These are phyloP conservation scores for Fraxinus cuspidata DNA, from an alignment of 257 asterid species.

Conservation along the genomic window DNA sequence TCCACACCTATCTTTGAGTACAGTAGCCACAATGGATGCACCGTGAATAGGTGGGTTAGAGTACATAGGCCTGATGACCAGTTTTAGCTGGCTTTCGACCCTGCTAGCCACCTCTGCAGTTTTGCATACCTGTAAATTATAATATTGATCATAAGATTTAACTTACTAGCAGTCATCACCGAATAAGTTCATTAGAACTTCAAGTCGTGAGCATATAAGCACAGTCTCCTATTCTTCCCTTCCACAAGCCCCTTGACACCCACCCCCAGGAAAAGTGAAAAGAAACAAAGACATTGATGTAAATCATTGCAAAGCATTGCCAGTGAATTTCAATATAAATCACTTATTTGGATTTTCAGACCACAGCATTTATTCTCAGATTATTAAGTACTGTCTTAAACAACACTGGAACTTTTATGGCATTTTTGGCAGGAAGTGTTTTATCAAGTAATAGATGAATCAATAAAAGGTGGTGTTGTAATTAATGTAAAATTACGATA, in stretches of 20 bases:
- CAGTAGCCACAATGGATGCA: conserved; percentile 69
- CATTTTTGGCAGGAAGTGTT: not conserved
- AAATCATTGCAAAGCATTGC: not conserved
- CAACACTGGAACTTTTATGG: not conserved
- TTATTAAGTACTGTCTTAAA: not conserved
- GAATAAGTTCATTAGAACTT: not conserved
- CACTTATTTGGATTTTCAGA: not conserved
- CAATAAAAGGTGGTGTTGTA: not conserved
- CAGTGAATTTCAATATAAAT: not conserved
- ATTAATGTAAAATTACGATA: not conserved
- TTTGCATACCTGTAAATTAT: conserved; percentile 57
- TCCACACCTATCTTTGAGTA: conserved; percentile 66
- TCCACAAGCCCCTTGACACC: not conserved
- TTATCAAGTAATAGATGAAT: not conserved
- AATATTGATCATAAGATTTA: conserved; percentile 12
- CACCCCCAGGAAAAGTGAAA: not conserved
- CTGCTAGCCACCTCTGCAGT: conserved; percentile 58
- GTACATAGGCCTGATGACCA: conserved; percentile 87
- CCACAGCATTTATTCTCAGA: not conserved
- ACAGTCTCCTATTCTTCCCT: not conserved
- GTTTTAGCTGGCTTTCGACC: conserved; percentile 81
- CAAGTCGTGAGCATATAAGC: not conserved
- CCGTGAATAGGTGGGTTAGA: conserved; percentile 87
- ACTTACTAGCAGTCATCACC: not conserved
- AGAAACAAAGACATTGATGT: not conserved